Conservation (phyloP, 2,329 filamentous ascomycete genomes). For the Alternaria sp. region DNA sequence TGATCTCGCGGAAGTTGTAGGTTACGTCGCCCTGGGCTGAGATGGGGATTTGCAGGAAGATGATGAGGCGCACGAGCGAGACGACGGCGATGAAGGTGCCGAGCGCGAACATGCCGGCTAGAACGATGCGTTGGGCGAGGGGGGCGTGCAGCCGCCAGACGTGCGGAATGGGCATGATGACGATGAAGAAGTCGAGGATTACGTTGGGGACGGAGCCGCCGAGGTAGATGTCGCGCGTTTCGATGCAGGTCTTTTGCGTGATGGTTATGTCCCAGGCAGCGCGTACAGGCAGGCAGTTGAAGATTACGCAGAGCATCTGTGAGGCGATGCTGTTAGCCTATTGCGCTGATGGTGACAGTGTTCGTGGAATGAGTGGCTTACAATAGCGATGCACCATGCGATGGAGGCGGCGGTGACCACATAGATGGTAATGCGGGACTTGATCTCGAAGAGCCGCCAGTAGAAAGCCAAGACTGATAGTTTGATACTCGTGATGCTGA, state of each 20-base stretch:
- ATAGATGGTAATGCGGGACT: slow-evolving; percentile 13
- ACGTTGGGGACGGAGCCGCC: slow-evolving; percentile 35
- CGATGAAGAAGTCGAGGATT: slow-evolving; percentile 27
- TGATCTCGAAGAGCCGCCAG: slow-evolving; percentile 32
- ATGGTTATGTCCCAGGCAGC: slow-evolving; percentile 32
- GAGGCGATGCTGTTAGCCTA: not conserved
- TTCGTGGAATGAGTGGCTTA: not conserved
- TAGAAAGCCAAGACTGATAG: slow-evolving; percentile 35
- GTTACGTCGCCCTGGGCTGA: slow-evolving; percentile 23
- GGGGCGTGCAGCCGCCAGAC: slow-evolving; percentile 32
- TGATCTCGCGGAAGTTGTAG: slow-evolving; percentile 36
- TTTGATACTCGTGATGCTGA: slow-evolving; percentile 24
- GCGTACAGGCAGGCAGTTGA: slow-evolving; percentile 26
- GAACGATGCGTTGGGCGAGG: slow-evolving; percentile 27
- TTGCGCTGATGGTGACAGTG: too few relatives aligned
- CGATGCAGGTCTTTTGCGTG: slow-evolving; percentile 24
- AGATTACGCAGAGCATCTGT: slow-evolving; percentile 25
- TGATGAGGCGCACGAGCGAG: slow-evolving; percentile 27
- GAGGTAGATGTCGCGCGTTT: slow-evolving; percentile 23
- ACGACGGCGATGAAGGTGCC: slow-evolving; percentile 33
- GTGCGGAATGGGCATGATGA: slow-evolving; percentile 33
- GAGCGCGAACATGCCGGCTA: slow-evolving; percentile 31
- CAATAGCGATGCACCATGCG: slow-evolving; percentile 27
- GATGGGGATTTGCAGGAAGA: slow-evolving; percentile 31
- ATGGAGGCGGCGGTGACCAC: slow-evolving; percentile 16